Evolutionary conservation across 257 asterid species (phyloP).

Genomic region (Anisodus tanguticus): DNA sequence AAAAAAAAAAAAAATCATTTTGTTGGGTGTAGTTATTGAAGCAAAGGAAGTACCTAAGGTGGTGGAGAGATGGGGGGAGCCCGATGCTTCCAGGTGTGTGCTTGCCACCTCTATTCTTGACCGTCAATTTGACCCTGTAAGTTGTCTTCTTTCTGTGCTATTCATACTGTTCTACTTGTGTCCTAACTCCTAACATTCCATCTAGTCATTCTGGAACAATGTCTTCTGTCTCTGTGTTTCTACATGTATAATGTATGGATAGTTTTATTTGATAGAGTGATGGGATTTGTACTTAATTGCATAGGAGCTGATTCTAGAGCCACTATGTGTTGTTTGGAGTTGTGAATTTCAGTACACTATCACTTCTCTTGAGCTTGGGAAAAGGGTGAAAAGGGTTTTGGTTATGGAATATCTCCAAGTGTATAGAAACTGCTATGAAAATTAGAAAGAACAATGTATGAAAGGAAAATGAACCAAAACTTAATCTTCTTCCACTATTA

Average conservation of each 20-base stretch:
- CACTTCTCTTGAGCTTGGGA: too few relatives aligned
- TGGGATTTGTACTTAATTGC: background rate
- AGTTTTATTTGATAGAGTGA: background rate
- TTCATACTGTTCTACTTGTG: too few relatives aligned
- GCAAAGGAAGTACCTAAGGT: slow-evolving; percentile 64
- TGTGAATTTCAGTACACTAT: background rate
- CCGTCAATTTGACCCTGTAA: slow-evolving; percentile 80
- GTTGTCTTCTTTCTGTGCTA: background rate
- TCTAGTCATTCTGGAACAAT: background rate
- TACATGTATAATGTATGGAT: background rate
- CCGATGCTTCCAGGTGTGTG: slow-evolving; percentile 70
- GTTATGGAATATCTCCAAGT: background rate
- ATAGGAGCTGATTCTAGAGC: background rate
- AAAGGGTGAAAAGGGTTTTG: too few relatives aligned
- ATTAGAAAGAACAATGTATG: background rate
- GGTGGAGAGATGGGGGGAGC: slow-evolving; percentile 91
- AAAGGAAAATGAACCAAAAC: background rate
- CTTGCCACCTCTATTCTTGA: slow-evolving; percentile 71
- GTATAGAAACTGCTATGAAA: background rate
- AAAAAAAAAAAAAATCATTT: background rate
- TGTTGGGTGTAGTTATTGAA: slow-evolving; percentile 62
- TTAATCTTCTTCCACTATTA: background rate
- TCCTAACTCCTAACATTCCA: too few relatives aligned
- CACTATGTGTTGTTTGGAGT: background rate
- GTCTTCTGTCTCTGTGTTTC: background rate